Base-by-base conservation (phyloP, 768 basidiomycete genomes). In the Epithele typhae region DNA sequence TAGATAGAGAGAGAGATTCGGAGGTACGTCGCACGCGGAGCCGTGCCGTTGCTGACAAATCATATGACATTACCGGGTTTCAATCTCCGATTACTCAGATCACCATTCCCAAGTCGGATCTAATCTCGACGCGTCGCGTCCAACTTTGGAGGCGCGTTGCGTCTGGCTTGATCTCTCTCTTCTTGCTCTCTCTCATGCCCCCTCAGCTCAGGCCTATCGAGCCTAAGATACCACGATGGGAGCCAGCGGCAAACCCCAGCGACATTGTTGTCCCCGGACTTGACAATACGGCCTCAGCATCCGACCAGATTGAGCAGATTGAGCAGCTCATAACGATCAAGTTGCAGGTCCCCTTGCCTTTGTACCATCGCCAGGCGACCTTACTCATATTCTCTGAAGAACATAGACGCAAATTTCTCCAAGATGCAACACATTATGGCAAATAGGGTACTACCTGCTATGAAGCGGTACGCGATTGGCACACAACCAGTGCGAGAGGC, bases 321-420 rank as follows among this genome's bases (percentile, higher is more conserved):
- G 94, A 98, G 65, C 94, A 96, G 62, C 75, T 94, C 59, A 94
- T 95, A 51, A 93, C 94, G 8, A 76, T 93, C 43, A 86, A 92
- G 55, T 73, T 98, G 10, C 93, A 94, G 78, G 91, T 86, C 45
- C 64, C 45, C 46, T 39, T 24, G 15, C 44, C 27, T 46, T 33
- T 15, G 19, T 22, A 17, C 18, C 3, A 35, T 10, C 30, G 4
- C 9, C 34, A 27, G 24, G 12, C 27, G 12, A 32, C 11, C 18
- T 15, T 38, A 21, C 35, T 54, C 30, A 50, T 11, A 7, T 3
- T 5, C 4, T 54, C 35, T 40, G 25, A 59, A 91, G 88, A 84
- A 92, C 62, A 85, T 94, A 57, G 95, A 98, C 62, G 89, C 89
- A 46, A 92, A 92, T 62, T 93, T 98, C 61, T 84, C 92, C 0